Evolutionary conservation across 768 basidiomycete genomes (phyloP), one percentile per base, ranked within the genome.

Genomic region (Xerocomellus dryophilus): DNA sequence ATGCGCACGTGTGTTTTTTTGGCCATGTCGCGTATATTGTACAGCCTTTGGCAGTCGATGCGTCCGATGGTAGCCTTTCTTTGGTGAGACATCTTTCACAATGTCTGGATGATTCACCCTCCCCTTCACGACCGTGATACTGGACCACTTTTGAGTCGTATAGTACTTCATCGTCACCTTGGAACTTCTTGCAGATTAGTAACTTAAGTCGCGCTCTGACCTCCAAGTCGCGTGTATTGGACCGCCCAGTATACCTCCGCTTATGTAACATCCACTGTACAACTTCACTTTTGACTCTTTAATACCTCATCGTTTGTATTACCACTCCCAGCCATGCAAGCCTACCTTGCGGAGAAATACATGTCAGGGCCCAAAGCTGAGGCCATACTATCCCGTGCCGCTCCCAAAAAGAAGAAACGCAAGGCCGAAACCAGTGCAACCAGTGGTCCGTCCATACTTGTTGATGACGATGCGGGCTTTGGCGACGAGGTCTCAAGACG

Each of bases 311-410:
- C 12, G n/a, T 12, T 12, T 14, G 32, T 34, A 34, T 14, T 34
- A 34, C 32, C 31, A 32, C n/a, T n/a, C 32, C 9, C 32, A 32
- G n/a, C 32, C 27, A 79, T 95, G 75, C 86, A 93, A 68, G 78
- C 90, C 21, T 95, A 95, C 68, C 80, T 95, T 17, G 92, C 92
- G 0, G 81, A 86, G 59, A 92, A 90, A 58, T 98, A 98, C 75
- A 96, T 98, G 94, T 86, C 93, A 6, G 96, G 96, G 1, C 84
- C 92, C 0, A 98, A 98, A 65, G 93, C 95, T 2, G 96, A 98
- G 61, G 94, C 93, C 7, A 98, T 98, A 58, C 78, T 98, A 8
- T 77, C 93, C 4, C 82, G 83, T 42, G 69, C 80, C 0, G 76
- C 73, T 2, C 73, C 75, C 1, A 79, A 78, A 67, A 92, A 90